phyloP scores from a whole-genome alignment of 139 green algal species.

The Chlorella sp. region DNA sequence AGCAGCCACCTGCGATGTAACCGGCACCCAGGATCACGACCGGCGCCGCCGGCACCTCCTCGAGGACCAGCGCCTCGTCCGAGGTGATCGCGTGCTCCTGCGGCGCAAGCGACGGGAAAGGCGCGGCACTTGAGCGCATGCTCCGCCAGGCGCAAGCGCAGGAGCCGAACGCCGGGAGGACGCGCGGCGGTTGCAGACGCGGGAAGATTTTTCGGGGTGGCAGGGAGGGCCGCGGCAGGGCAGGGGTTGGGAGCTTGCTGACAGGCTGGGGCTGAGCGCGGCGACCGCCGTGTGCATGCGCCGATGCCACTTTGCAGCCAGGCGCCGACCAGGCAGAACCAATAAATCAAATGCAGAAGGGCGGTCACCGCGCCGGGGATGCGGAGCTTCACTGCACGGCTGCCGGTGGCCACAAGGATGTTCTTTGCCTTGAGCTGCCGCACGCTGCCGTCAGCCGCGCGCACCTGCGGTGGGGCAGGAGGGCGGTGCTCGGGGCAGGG shows the following conservation, averaged over 20 bases:
- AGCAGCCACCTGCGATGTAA: slow-evolving; percentile 92
- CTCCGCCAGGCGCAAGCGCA: not conserved
- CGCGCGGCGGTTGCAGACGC: too few relatives aligned
- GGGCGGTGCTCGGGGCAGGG: too few relatives aligned
- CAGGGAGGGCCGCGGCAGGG: too few relatives aligned
- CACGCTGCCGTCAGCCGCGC: slow-evolving; percentile 20
- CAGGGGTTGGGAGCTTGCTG: too few relatives aligned
- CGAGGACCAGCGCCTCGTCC: slow-evolving; percentile 92
- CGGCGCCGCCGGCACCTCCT: slow-evolving; percentile 45
- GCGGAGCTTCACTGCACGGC: slow-evolving; percentile 66
- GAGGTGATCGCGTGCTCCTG: slow-evolving; percentile 88
- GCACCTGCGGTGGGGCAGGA: too few relatives aligned
- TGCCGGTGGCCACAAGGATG: slow-evolving; percentile 94
- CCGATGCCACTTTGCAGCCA: too few relatives aligned
- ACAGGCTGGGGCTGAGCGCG: too few relatives aligned
- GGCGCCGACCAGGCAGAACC: too few relatives aligned
- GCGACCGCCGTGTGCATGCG: too few relatives aligned
- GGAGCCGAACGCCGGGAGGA: too few relatives aligned
- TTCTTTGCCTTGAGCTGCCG: slow-evolving; percentile 65
- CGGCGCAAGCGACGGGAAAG: not conserved
- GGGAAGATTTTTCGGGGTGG: too few relatives aligned
- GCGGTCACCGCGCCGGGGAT: slow-evolving; percentile 73
- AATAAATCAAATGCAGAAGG: too few relatives aligned
- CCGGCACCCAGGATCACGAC: slow-evolving; percentile 90
- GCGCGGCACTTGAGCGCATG: not conserved